Evolutionary conservation across 352 stramenopile genomes (phyloP).

Genomic region (Saprolegnia diclina): DNA sequence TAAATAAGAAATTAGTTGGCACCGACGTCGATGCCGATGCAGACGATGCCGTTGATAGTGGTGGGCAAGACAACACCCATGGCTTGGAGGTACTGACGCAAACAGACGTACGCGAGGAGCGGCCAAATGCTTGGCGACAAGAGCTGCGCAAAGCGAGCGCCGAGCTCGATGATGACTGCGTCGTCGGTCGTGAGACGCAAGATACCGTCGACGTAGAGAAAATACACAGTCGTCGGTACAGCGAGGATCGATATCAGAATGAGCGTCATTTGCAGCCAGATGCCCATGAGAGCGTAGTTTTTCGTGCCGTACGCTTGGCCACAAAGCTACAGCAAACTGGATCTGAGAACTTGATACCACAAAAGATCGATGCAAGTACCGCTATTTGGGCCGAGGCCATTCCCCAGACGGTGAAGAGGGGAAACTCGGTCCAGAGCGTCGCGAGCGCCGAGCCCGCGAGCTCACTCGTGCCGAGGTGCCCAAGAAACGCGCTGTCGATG

Average conservation of each 20-base stretch:
- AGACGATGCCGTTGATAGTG: constrained; percentile 57
- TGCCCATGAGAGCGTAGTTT: constrained; percentile 65
- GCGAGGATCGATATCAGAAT: constrained; percentile 55
- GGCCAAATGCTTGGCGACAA: constrained; percentile 69
- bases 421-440: constrained; percentile 67
- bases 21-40: constrained; percentile 50
- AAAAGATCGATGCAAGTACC: no score
- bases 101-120: constrained; percentile 68
- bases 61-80: constrained; percentile 74
- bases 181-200: constrained; percentile 59
- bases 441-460: constrained; percentile 69
- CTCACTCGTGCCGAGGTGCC: constrained; percentile 61
- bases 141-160: constrained; percentile 61
- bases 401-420: constrained; percentile 61
- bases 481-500: constrained; percentile 72
- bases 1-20: constrained; percentile 72
- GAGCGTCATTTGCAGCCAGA: constrained; percentile 74
- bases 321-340: constrained; percentile 35
- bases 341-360: no score
- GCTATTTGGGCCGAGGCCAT: constrained; percentile 62
- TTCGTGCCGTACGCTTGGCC: constrained; percentile 73
- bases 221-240: constrained; percentile 53
- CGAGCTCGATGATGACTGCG: constrained; percentile 51
- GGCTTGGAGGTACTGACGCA: constrained; percentile 74
- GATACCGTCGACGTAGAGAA: constrained; percentile 54